phyloP scores from a whole-genome alignment of 169 alveolate genomes.

The Cyclospora cayetanensis region DNA sequence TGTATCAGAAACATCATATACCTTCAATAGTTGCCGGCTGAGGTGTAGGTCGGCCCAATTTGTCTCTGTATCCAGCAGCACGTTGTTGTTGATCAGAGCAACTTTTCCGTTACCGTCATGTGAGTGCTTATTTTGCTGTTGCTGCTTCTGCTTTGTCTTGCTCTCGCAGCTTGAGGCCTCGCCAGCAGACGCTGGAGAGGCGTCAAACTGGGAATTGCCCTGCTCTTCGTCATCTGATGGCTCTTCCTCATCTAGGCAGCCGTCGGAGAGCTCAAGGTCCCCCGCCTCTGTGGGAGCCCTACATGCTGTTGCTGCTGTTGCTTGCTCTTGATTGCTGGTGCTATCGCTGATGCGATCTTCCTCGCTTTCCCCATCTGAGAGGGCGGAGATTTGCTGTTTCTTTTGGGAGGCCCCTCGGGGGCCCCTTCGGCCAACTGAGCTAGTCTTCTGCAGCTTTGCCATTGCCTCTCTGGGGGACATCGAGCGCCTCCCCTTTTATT shows the following conservation, averaged over 20 bases:
- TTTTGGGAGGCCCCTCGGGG: neutral
- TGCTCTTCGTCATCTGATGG: neutral
- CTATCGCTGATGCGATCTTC: neutral
- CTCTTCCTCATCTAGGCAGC: neutral
- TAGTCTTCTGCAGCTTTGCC: too few relatives aligned
- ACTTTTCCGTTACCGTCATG: neutral
- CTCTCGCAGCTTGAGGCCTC: neutral
- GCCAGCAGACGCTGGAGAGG: neutral
- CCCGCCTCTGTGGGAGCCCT: neutral
- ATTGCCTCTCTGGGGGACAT: too few relatives aligned
- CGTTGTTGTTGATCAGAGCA: neutral
- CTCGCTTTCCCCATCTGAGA: neutral
- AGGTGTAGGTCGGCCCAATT: slow-evolving; percentile 38
- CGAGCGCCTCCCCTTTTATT: too few relatives aligned
- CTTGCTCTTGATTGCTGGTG: neutral
- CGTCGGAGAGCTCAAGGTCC: neutral
- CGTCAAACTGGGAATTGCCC: neutral
- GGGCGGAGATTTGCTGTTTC: neutral
- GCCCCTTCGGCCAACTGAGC: neutral
- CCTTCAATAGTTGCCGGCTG: slow-evolving; percentile 40
- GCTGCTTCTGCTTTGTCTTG: neutral
- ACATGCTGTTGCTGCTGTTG: neutral
- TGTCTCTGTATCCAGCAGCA: neutral
- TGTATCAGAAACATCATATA: neutral
- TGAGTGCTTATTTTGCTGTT: neutral